Conservation (phyloP, 1,284 basidiomycete genomes). For the Cutaneotrichosporon sp. region DNA sequence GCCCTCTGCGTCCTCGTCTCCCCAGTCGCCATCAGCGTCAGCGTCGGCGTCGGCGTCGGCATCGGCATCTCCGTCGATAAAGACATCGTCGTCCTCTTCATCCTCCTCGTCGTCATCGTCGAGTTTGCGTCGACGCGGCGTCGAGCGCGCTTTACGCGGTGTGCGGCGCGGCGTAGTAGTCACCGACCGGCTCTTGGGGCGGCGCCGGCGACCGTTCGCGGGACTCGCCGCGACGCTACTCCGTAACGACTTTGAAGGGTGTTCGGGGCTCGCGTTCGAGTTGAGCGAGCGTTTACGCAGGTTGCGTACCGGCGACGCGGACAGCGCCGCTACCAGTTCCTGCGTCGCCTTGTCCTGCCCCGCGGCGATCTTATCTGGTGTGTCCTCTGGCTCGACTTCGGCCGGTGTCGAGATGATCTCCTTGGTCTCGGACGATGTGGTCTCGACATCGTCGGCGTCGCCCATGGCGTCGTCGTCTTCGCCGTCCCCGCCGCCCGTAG, state of each 20-base stretch:
- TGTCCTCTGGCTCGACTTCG: conserved; percentile 4
- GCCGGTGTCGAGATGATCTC: conserved; percentile 14
- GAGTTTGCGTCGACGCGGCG: background rate
- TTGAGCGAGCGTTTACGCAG: conserved; percentile 26
- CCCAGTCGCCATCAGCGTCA: conserved; percentile 2
- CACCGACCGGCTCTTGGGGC: background rate
- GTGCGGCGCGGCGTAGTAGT: background rate
- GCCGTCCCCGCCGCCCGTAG: background rate
- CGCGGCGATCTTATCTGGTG: conserved; percentile 13
- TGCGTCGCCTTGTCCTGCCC: conserved; percentile 39
- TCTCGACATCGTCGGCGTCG: background rate
- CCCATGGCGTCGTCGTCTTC: background rate
- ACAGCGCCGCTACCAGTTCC: conserved; percentile 32
- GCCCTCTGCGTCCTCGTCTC: conserved; percentile 11
- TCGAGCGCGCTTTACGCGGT: background rate
- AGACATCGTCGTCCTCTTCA: background rate
- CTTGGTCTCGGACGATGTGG: conserved; percentile 9
- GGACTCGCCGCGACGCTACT: conserved; percentile 1
- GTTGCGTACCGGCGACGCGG: conserved; percentile 22
- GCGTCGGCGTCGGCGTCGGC: conserved; percentile 2
- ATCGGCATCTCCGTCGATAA: background rate
- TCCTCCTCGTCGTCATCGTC: background rate
- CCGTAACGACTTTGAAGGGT: conserved; percentile 7
- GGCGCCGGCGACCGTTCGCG: background rate
- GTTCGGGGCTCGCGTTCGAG: conserved; percentile 5